phyloP scores from a whole-genome alignment of 495 filamentous ascomycete genomes.

The Pyrenula massariospora region DNA sequence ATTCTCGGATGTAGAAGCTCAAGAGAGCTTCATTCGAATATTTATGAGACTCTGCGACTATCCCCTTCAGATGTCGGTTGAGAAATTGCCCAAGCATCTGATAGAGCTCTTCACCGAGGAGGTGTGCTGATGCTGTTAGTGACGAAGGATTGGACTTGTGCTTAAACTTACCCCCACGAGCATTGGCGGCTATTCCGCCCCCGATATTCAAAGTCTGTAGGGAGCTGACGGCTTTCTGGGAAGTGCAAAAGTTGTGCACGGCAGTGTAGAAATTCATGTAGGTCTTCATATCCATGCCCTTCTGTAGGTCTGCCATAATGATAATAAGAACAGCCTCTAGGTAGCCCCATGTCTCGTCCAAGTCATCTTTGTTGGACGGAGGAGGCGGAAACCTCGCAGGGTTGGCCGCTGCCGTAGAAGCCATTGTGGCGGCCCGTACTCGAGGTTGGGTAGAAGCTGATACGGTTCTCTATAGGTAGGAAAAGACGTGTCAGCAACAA shows the following conservation, averaged over 20 bases:
- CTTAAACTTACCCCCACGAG: not conserved
- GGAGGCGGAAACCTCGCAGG: conserved; percentile 3
- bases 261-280: conserved; percentile 57
- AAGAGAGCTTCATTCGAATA: conserved; percentile 87
- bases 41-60: conserved; percentile 55
- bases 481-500: too few species aligned
- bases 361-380: conserved; percentile 66
- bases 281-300: conserved; percentile 83
- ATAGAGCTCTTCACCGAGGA: conserved; percentile 94
- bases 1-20: conserved; percentile 92
- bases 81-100: conserved; percentile 79
- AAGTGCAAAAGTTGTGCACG: conserved; percentile 98
- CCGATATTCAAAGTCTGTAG: not conserved
- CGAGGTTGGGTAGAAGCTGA: too few species aligned
- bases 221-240: conserved; percentile 69
- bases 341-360: conserved; percentile 79
- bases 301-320: conserved; percentile 85
- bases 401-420: not conserved
- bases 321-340: conserved; percentile 75
- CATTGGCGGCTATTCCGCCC: not conserved
- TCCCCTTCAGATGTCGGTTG: conserved; percentile 53
- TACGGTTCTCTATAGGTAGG: too few species aligned
- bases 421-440: too few species aligned
- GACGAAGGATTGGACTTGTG: conserved; percentile 14
- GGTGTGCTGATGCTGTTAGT: conserved; percentile 49